Evolutionary conservation across 208 protist species (phyloP), one percentile per base, ranked within the genome.

Genomic region (Strigomonas oncopelti): DNA sequence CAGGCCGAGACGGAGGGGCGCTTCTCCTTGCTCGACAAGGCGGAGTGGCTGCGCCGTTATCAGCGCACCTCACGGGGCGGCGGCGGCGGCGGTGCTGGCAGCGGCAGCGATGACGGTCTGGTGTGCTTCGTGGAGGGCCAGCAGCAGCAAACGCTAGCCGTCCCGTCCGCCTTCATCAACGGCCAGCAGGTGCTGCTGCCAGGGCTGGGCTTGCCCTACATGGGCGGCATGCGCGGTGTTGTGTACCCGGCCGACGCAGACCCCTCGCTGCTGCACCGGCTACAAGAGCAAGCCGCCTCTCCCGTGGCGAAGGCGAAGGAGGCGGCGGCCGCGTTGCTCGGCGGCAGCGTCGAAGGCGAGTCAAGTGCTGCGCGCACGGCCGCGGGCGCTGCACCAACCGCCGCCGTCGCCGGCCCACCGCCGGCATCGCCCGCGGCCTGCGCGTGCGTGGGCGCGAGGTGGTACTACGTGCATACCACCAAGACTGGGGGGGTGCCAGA

Each of bases 11-110:
- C 79, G 18, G 72, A 83, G 58, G 58, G 76, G 20, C 59, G 72
- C 2, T 92, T 91, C 67, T 77, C 86, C 60, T 70, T 94, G 52
- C 67, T 94, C n/a, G 77, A 77, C 34, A 84, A 85, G 68, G 83
- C 83, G 57, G 80, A 79, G 45, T 94, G 88, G 88, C 54, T 80
- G 38, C 69, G 58, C 11, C 56, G 58, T 1, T 68, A 82, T 38
- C 71, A 63, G 29, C 38, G 53, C 56, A 42, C 57, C 5, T 18
- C 46, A 27, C 34, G n/a, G 13, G 57, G 5, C 7, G 66, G 42
- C 18, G 61, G 31, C 55, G n/a, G 38, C 24, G 54, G 16, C 34
- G 28, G 28, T n/a, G 16, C 22, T 16, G 42, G n/a, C 24, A 60
- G 8, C 55, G 55, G 5, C 36, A 13, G 28, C 67, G 5, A 53